Percentiles rank a stretch among this genome's conserved stretches.
Conservation (phyloP, 2,329 filamentous ascomycete species). For the Aspergillus novoparasiticus region DNA sequence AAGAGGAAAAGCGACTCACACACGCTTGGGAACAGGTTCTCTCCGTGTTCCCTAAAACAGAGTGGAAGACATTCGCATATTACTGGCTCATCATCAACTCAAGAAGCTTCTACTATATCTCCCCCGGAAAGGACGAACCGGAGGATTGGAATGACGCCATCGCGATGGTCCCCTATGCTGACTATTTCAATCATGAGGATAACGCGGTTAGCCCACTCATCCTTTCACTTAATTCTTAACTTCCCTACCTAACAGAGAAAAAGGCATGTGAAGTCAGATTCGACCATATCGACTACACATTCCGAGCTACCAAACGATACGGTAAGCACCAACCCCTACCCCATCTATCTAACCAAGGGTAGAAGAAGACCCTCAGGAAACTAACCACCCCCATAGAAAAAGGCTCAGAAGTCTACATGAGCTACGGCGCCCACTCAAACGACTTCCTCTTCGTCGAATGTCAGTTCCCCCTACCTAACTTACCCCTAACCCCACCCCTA, state of each 20-base stretch:
- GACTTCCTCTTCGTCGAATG: constrained; percentile 42
- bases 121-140: constrained; percentile 35
- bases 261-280: constrained; percentile 33
- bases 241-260: neutral
- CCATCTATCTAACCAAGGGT: neutral
- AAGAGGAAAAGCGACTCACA: constrained; percentile 58
- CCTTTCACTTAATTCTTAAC: neutral
- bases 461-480: constrained; percentile 16
- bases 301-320: constrained; percentile 28
- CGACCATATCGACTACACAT: constrained; percentile 28
- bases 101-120: constrained; percentile 60
- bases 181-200: constrained; percentile 46
- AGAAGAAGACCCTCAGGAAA: neutral
- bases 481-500: neutral
- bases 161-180: constrained; percentile 43
- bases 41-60: constrained; percentile 40
- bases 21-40: constrained; percentile 53
- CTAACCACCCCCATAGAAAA: constrained; percentile 26
- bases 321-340: constrained; percentile 19
- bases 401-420: constrained; percentile 42
- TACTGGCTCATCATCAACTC: constrained; percentile 62
- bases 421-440: constrained; percentile 42
- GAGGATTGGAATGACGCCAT: constrained; percentile 42
- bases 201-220: constrained; percentile 30
- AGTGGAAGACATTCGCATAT: constrained; percentile 50